phyloP scores from a whole-genome alignment of 306 rosid genomes.

The Gillenia trifoliata region DNA sequence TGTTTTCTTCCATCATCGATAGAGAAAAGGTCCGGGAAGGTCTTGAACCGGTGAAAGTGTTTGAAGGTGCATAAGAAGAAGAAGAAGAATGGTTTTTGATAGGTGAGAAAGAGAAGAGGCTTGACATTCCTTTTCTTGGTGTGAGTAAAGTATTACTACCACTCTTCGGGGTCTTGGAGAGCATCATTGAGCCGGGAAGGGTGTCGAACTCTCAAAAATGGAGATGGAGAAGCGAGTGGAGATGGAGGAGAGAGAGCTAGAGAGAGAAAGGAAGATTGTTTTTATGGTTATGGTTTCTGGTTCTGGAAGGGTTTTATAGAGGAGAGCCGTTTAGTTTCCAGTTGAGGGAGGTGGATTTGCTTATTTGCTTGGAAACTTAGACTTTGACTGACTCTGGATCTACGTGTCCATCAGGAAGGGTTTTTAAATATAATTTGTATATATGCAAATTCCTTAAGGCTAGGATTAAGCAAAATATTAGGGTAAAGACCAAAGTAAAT shows the following conservation, averaged over 20 bases:
- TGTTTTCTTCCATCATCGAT: conserved; percentile 32
- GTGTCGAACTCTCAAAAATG: not conserved
- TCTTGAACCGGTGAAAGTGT: not conserved
- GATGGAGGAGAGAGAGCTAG: not conserved
- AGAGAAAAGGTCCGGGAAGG: conserved; percentile 2
- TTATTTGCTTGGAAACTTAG: not conserved
- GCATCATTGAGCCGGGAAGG: not conserved
- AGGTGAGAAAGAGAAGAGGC: conserved; percentile 25
- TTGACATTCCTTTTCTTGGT: conserved; percentile 17
- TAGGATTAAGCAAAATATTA: too few relatives aligned
- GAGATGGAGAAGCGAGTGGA: not conserved
- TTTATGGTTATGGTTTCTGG: not conserved
- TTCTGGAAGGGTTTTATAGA: conserved; percentile 14
- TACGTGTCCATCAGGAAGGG: not conserved
- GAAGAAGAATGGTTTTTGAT: conserved; percentile 22
- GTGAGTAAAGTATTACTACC: not conserved
- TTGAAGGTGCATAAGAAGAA: conserved; percentile 13
- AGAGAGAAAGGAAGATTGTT: not conserved
- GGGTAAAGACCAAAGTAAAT: too few relatives aligned
- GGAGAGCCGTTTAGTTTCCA: conserved; percentile 3
- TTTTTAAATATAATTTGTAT: not conserved
- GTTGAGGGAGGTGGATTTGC: conserved; percentile 9
- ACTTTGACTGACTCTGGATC: conserved; percentile 17
- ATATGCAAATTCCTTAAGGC: not conserved
- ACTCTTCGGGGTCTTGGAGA: conserved; percentile 15